phyloP scores from a whole-genome alignment of 345 rosid species.

The Dipteronia dyeriana region DNA sequence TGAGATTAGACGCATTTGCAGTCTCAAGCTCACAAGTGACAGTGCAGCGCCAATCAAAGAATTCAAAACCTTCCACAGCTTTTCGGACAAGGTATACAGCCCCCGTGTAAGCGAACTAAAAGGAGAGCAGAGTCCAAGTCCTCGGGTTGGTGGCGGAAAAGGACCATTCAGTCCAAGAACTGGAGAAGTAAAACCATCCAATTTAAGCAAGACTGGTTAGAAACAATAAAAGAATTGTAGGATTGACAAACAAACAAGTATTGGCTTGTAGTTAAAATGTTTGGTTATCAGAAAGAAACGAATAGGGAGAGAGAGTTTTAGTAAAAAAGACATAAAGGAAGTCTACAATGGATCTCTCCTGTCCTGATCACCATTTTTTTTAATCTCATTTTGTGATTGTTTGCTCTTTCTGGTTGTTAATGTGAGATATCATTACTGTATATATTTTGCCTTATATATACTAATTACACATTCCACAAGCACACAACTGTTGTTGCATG shows the following conservation, averaged over 20 bases:
- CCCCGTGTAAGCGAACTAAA: slow-evolving; percentile 57
- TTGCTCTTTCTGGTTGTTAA: background rate
- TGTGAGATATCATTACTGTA: slow-evolving; percentile 1
- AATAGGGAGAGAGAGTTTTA: background rate
- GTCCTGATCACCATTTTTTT: background rate
- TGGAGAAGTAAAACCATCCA: slow-evolving; percentile 56
- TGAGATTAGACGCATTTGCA: slow-evolving; percentile 68
- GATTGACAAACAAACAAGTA: background rate
- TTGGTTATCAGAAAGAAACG: background rate
- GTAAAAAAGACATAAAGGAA: background rate
- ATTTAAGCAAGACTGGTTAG: slow-evolving; percentile 64
- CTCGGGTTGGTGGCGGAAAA: slow-evolving; percentile 53
- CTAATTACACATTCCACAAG: too few species aligned
- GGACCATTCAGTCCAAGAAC: slow-evolving; percentile 59
- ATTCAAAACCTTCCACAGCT: slow-evolving; percentile 52
- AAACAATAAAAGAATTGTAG: background rate
- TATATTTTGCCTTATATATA: background rate
- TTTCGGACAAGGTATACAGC: slow-evolving; percentile 54
- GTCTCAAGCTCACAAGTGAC: slow-evolving; percentile 51
- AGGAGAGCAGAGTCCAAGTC: slow-evolving; percentile 68
- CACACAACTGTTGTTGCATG: too few species aligned
- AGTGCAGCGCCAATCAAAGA: slow-evolving; percentile 51
- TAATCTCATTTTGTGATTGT: background rate
- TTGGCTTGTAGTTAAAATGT: background rate
- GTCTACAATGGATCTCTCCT: background rate